phyloP scores from a whole-genome alignment of 805 yeast species.

The Monosporozyma solicola region DNA sequence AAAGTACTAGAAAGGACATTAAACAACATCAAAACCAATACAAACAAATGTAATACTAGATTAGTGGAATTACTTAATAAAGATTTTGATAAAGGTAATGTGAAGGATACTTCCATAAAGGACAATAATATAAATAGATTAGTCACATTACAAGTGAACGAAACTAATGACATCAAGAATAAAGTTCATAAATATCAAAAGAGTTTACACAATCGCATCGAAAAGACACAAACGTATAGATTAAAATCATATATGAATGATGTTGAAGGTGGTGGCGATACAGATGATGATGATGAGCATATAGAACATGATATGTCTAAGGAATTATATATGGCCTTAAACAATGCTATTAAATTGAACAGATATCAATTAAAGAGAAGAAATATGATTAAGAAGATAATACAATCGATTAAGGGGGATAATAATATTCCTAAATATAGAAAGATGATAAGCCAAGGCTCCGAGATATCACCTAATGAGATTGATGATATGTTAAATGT shows the following conservation, averaged over 20 bases:
- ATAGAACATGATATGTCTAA: not conserved
- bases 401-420: constrained; percentile 32
- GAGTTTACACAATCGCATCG: constrained; percentile 20
- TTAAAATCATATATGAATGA: constrained; percentile 5
- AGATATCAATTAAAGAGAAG: constrained; percentile 37
- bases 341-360: constrained; percentile 27
- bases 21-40: constrained; percentile 16
- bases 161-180: constrained; percentile 7
- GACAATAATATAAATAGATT: constrained; percentile 34
- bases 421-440: constrained; percentile 58
- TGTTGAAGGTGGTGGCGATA: not conserved
- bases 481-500: constrained; percentile 61
- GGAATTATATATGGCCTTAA: not conserved
- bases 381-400: constrained; percentile 29
- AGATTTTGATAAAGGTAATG: constrained; percentile 40
- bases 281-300: constrained; percentile 5
- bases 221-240: constrained; percentile 24
- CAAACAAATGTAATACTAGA: constrained; percentile 14
- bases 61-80: constrained; percentile 43
- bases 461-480: constrained; percentile 57
- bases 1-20: constrained; percentile 23
- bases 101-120: not conserved
- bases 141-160: constrained; percentile 8
- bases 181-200: constrained; percentile 15
- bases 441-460: constrained; percentile 56